Conservation (phyloP, 306 rosid species). For the Spatholobus suberectus region DNA sequence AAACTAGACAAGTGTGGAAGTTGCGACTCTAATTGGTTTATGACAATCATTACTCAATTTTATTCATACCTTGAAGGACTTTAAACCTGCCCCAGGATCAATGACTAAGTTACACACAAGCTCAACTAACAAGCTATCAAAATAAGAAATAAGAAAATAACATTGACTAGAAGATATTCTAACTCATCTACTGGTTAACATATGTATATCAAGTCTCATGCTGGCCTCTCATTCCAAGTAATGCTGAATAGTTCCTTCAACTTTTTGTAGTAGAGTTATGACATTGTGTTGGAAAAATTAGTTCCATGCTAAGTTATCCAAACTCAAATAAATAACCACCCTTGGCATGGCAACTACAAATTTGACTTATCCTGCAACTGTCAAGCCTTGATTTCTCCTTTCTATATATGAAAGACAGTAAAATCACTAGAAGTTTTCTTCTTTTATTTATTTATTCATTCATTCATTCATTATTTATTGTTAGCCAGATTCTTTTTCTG, state of each 20-base stretch:
- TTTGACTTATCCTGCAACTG: not conserved
- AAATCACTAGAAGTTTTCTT: not conserved
- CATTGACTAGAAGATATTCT: not conserved
- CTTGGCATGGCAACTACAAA: not conserved
- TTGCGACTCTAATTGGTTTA: not conserved
- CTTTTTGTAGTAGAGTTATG: not conserved
- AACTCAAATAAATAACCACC: not conserved
- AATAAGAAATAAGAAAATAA: not conserved
- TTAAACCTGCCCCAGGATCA: not conserved
- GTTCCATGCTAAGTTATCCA: not conserved
- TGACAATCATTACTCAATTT: not conserved
- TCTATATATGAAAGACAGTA: not conserved
- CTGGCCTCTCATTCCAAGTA: not conserved
- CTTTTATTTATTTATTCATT: not conserved
- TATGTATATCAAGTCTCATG: not conserved
- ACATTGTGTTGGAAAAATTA: not conserved
- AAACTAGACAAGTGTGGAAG: not conserved
- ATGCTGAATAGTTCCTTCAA: not conserved
- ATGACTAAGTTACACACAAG: not conserved
- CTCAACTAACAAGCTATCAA: not conserved
- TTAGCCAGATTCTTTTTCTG: not conserved
- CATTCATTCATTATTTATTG: constrained; percentile 16
- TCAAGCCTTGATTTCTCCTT: not conserved
- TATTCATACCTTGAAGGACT: not conserved
- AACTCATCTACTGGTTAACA: not conserved